Conservation (phyloP, 1,139 yeast genomes). For the Pichia sp. region DNA sequence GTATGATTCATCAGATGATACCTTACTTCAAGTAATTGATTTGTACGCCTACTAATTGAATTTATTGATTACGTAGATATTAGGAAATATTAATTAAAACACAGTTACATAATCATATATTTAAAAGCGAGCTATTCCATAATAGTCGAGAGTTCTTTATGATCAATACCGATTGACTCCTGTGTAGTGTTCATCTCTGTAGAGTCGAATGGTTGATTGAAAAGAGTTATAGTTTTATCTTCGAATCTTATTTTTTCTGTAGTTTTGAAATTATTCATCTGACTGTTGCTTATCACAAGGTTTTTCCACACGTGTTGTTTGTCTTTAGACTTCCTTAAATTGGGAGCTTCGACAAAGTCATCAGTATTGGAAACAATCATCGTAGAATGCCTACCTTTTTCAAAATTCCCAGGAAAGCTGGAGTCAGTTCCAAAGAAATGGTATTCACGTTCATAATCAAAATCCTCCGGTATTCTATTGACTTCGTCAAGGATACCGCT, state of each 20-base stretch:
- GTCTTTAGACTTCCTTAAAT: not conserved
- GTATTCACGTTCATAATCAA: constrained; percentile 15
- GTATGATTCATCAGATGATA: constrained; percentile 5
- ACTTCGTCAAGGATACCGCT: constrained; percentile 24
- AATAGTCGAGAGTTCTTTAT: constrained; percentile 5
- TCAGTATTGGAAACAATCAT: not conserved
- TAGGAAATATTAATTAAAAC: not conserved
- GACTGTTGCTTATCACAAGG: not conserved
- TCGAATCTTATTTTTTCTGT: constrained; percentile 6
- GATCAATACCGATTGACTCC: not conserved
- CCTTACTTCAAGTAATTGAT: constrained; percentile 6
- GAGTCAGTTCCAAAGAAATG: not conserved
- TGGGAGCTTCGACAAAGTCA: not conserved
- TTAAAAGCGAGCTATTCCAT: constrained; percentile 4
- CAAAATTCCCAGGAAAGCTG: not conserved
- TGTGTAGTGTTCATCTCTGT: not conserved
- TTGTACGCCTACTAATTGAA: constrained; percentile 1
- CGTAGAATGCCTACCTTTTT: constrained; percentile 2
- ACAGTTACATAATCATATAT: not conserved
- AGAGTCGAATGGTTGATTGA: not conserved
- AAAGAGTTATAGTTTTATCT: constrained; percentile 11
- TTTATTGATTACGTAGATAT: not conserved
- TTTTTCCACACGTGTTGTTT: constrained; percentile 13
- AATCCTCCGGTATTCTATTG: constrained; percentile 28
- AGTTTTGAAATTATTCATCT: not conserved